Evolutionary conservation across 345 rosid species (phyloP).

Genomic region (Citrus hindsii): DNA sequence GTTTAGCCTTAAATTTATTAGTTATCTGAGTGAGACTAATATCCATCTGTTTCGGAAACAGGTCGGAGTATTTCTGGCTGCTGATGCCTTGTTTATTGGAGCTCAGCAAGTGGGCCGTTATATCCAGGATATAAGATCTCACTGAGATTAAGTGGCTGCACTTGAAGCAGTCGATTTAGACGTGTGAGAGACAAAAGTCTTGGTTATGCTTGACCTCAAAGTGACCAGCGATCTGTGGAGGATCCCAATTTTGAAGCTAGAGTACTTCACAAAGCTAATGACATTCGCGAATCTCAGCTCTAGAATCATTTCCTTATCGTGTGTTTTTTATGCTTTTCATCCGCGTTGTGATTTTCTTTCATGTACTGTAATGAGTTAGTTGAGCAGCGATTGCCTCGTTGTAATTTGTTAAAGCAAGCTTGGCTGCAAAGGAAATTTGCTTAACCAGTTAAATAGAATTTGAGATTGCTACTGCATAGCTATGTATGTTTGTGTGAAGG

Average conservation of each 20-base stretch:
- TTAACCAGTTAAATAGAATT: background rate
- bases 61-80: conserved; percentile 70
- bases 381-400: background rate
- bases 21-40: conserved; percentile 4
- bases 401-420: background rate
- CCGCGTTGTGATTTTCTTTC: background rate
- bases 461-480: background rate
- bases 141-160: conserved; percentile 30
- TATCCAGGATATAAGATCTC: conserved; percentile 69
- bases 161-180: conserved; percentile 4
- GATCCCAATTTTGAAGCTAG: conserved; percentile 26
- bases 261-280: conserved; percentile 17
- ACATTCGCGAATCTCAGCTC: conserved; percentile 2
- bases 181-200: conserved; percentile 8
- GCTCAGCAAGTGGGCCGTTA: conserved; percentile 70
- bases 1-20: background rate
- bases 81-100: conserved; percentile 74
- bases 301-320: background rate
- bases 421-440: conserved; percentile 1
- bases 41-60: conserved; percentile 19
- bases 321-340: background rate
- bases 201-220: background rate
- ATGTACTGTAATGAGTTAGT: background rate
- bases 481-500: background rate
- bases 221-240: conserved; percentile 12